A percentile compares a stretch with the other conserved stretches of the same genome.
These are phyloP conservation scores for Acacia crassicarpa DNA, from an alignment of 306 rosid genomes.

Conservation along the genomic window DNA sequence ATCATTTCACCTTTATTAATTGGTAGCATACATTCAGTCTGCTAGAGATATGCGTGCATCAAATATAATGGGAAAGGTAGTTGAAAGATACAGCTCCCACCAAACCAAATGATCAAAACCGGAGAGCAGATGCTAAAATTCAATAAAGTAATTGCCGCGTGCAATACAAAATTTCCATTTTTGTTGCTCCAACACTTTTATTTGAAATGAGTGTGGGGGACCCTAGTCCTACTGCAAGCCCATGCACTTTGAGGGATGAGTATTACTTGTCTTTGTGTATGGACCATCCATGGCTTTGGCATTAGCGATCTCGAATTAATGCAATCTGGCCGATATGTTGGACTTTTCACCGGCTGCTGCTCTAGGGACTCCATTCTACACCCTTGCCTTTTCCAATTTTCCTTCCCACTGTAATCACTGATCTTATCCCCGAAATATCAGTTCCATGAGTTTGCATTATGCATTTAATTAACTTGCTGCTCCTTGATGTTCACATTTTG, in stretches of 20 bases:
- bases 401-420: background rate
- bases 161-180: background rate
- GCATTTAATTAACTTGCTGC: background rate
- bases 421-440: background rate
- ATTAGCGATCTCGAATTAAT: background rate
- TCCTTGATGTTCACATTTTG: background rate
- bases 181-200: background rate
- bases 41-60: background rate
- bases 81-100: background rate
- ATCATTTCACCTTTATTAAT: background rate
- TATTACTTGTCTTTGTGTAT: background rate
- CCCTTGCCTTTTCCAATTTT: background rate
- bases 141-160: background rate
- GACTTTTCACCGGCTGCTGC: background rate
- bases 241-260: background rate
- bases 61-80: background rate
- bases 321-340: constrained; percentile 16
- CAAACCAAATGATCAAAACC: background rate
- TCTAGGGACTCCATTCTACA: background rate
- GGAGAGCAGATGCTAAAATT: background rate
- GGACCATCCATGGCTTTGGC: constrained; percentile 10
- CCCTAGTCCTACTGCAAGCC: background rate
- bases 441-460: background rate
- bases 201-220: background rate
- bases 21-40: background rate